These are phyloP conservation scores for Aspergillus homomorphus DNA, from an alignment of 495 filamentous ascomycete species.

Conservation along the genomic window DNA sequence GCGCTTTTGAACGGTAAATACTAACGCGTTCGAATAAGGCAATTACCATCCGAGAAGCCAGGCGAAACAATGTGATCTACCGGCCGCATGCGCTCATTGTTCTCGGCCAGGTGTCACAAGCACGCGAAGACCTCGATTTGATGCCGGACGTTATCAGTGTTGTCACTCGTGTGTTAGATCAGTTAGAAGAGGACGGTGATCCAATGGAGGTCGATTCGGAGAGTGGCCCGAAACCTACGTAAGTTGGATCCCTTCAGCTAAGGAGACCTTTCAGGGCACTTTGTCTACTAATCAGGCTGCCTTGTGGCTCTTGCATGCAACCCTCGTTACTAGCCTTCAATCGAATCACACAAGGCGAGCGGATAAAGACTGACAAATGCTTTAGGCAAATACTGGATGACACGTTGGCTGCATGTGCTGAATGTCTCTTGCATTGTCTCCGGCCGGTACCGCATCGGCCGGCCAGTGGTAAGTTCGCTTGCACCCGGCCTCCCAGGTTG, in stretches of 20 bases:
- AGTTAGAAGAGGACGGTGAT: slow-evolving; percentile 54
- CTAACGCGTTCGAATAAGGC: slow-evolving; percentile 23
- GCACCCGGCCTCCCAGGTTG: background rate
- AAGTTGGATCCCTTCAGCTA: background rate
- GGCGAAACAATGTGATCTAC: slow-evolving; percentile 80
- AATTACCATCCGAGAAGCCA: slow-evolving; percentile 81
- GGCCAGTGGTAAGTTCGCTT: slow-evolving; percentile 30
- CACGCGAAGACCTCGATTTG: slow-evolving; percentile 63
- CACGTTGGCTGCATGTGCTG: slow-evolving; percentile 46
- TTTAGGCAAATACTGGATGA: slow-evolving; percentile 27
- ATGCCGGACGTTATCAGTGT: slow-evolving; percentile 64
- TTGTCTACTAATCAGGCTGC: no score
- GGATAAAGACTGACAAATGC: background rate
- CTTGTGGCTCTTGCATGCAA: no score
- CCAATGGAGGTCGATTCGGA: slow-evolving; percentile 67
- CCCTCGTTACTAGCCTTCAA: background rate
- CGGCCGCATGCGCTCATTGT: slow-evolving; percentile 69
- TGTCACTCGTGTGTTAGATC: slow-evolving; percentile 55
- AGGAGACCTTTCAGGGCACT: background rate
- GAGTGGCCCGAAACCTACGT: slow-evolving; percentile 35
- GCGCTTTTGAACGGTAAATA: background rate
- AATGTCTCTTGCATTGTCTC: slow-evolving; percentile 46
- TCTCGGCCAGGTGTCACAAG: slow-evolving; percentile 66
- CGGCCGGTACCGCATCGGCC: slow-evolving; percentile 31
- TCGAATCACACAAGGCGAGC: background rate